Evolutionary conservation across 148 eudicot species (phyloP).

Genomic region (Mesembryanthemum crystallinum): DNA sequence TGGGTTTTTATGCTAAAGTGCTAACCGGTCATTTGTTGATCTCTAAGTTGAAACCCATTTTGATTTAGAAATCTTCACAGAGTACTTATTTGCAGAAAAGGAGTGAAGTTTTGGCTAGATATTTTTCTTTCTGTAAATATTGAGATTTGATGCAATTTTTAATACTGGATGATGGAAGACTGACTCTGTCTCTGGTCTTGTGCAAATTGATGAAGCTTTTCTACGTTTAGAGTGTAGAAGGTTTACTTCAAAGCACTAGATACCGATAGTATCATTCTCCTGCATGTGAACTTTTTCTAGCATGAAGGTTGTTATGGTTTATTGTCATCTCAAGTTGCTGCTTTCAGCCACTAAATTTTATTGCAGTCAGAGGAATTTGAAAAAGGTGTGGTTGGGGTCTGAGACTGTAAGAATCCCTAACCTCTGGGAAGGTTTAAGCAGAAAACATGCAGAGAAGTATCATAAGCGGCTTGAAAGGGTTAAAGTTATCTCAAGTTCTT

Average conservation of each 20-base stretch:
- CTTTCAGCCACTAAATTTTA: not conserved
- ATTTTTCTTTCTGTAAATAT: not conserved
- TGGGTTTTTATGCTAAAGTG: not conserved
- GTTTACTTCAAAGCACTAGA: not conserved
- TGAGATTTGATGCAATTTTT: not conserved
- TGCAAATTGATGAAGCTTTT: not conserved
- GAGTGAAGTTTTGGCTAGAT: not conserved
- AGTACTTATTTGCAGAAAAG: too few species aligned
- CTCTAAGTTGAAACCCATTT: not conserved
- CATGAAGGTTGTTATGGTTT: not conserved
- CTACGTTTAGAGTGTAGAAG: not conserved
- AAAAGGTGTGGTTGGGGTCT: too few species aligned
- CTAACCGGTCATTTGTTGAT: too few species aligned
- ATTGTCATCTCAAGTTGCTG: not conserved
- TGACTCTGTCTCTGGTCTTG: not conserved
- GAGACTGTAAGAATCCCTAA: not conserved
- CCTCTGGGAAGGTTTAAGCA: not conserved
- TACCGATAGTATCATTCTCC: not conserved
- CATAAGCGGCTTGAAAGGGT: not conserved
- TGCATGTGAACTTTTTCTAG: not conserved
- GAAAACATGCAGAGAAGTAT: not conserved
- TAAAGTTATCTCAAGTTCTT: too few species aligned
- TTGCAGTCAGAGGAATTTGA: not conserved
- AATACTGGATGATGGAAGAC: not conserved
- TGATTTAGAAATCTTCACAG: not conserved